Conservation (phyloP, 176 grass and related monocot species). For the Leersia perrieri region DNA sequence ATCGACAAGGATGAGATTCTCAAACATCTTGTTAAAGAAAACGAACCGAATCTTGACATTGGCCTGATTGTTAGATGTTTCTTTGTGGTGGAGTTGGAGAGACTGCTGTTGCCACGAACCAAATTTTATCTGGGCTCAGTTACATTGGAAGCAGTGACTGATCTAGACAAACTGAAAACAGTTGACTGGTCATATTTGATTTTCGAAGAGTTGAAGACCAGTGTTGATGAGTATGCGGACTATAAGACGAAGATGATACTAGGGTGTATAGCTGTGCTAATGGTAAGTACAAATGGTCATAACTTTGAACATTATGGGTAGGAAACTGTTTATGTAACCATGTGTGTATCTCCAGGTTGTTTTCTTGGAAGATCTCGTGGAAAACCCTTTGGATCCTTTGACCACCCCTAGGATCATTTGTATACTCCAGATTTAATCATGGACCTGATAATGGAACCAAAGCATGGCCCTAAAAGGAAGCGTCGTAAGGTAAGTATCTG, state of each 20-base stretch:
- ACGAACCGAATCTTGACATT: too few relatives aligned
- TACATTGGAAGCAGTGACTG: background rate
- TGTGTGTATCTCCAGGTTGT: too few relatives aligned
- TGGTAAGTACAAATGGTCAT: background rate
- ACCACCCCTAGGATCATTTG: too few relatives aligned
- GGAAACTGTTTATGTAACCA: background rate
- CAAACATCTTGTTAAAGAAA: too few relatives aligned
- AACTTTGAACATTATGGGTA: background rate
- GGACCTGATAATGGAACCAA: too few relatives aligned
- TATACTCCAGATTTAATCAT: too few relatives aligned
- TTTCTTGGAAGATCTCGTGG: too few relatives aligned
- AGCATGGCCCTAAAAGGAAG: too few relatives aligned
- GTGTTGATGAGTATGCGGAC: background rate
- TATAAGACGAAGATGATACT: background rate
- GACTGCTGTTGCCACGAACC: background rate
- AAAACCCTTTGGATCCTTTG: too few relatives aligned
- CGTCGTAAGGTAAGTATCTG: too few relatives aligned
- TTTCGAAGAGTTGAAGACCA: background rate
- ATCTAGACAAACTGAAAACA: background rate
- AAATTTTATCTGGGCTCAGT: background rate
- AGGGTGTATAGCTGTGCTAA: background rate
- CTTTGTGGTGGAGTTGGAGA: background rate
- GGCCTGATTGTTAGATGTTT: background rate
- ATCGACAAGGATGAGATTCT: too few relatives aligned
- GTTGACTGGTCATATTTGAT: background rate